Conservation (phyloP, 2,329 filamentous ascomycete genomes). For the Alternaria brassicicola region DNA sequence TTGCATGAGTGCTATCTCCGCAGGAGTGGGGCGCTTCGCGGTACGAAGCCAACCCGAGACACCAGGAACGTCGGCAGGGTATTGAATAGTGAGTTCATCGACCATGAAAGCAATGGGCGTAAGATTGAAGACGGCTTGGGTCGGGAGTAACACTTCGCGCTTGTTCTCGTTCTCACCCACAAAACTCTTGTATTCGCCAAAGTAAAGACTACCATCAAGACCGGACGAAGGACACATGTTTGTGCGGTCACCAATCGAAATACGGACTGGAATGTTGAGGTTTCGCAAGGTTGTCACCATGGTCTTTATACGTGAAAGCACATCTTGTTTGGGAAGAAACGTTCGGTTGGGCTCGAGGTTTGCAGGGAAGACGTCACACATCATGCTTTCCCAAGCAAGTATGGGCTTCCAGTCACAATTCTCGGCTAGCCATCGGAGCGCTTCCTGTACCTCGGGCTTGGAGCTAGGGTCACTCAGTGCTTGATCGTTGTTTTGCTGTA, state of each 20-base stretch:
- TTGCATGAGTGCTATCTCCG: slow-evolving; percentile 36
- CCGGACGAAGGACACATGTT: slow-evolving; percentile 35
- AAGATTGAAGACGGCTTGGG: slow-evolving; percentile 43
- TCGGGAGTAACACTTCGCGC: slow-evolving; percentile 37
- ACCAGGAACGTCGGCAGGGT: slow-evolving; percentile 41
- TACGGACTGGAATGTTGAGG: slow-evolving; percentile 41
- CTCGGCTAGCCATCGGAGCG: slow-evolving; percentile 40
- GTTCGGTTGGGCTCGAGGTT: slow-evolving; percentile 40
- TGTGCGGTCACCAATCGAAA: slow-evolving; percentile 43
- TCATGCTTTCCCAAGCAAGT: slow-evolving; percentile 44
- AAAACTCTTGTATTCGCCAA: slow-evolving; percentile 45
- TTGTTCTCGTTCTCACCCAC: slow-evolving; percentile 32
- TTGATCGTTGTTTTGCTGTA: slow-evolving; percentile 17
- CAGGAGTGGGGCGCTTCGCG: slow-evolving; percentile 29
- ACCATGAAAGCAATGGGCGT: slow-evolving; percentile 42
- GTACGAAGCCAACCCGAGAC: slow-evolving; percentile 35
- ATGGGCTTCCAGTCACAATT: slow-evolving; percentile 45
- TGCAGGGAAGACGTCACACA: slow-evolving; percentile 47
- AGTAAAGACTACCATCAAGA: slow-evolving; percentile 43
- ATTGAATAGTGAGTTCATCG: slow-evolving; percentile 47
- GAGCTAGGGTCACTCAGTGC: slow-evolving; percentile 34
- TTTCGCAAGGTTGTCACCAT: slow-evolving; percentile 39
- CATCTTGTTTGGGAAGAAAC: slow-evolving; percentile 40
- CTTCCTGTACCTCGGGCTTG: slow-evolving; percentile 40
- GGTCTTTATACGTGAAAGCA: slow-evolving; percentile 37